phyloP scores from a whole-genome alignment of 768 basidiomycete species.

The Hemileccinum impolitum region DNA sequence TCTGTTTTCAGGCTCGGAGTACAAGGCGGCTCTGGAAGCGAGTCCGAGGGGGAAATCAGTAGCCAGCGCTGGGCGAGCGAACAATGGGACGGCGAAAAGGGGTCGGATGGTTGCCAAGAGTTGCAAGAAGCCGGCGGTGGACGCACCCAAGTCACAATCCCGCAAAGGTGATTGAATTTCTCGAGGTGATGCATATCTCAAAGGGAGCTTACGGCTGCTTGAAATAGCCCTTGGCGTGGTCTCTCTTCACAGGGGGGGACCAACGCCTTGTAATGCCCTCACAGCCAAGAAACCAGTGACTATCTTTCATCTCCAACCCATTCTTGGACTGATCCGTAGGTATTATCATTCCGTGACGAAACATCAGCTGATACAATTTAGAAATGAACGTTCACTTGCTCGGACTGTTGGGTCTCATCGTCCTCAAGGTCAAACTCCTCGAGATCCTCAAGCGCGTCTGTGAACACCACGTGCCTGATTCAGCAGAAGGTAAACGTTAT shows the following conservation, averaged over 20 bases:
- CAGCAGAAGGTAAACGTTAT: constrained; percentile 43
- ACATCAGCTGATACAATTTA: constrained; percentile 21
- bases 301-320: constrained; percentile 25
- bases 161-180: no score
- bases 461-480: constrained; percentile 41
- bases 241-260: constrained; percentile 7
- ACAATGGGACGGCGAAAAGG: constrained; percentile 30
- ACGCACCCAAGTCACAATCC: no score
- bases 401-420: constrained; percentile 62
- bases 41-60: constrained; percentile 21
- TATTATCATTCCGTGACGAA: no score
- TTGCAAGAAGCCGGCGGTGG: background rate
- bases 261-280: background rate
- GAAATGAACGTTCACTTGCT: constrained; percentile 60
- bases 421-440: constrained; percentile 67
- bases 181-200: no score
- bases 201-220: no score
- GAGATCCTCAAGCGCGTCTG: constrained; percentile 60
- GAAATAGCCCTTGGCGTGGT: no score
- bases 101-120: constrained; percentile 28
- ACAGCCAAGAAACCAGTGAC: background rate
- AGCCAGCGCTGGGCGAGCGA: constrained; percentile 6
- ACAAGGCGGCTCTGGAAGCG: constrained; percentile 13
- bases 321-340: constrained; percentile 57
- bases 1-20: constrained; percentile 27